Conservation (phyloP, 2,329 filamentous ascomycete genomes). For the Magnaporthiopsis incrustans region DNA sequence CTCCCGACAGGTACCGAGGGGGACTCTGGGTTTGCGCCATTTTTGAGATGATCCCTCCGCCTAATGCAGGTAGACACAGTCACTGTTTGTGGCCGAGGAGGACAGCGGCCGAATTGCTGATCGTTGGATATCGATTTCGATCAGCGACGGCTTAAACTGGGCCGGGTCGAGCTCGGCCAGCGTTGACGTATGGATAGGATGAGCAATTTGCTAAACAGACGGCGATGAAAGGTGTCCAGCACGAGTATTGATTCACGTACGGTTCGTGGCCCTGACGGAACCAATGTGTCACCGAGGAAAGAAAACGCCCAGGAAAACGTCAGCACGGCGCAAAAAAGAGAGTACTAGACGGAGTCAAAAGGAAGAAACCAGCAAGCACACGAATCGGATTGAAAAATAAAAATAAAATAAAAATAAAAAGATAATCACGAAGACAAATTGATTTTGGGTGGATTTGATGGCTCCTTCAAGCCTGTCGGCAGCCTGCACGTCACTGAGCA, state of each 20-base stretch:
- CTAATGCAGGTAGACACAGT: not conserved
- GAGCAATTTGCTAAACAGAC: too few relatives aligned
- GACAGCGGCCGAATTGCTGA: not conserved
- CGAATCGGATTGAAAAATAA: not conserved
- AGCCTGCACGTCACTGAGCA: not conserved
- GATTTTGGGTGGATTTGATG: not conserved
- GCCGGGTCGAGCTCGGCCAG: not conserved
- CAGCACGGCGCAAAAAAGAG: too few relatives aligned
- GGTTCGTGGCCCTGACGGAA: too few relatives aligned
- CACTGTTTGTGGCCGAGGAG: not conserved
- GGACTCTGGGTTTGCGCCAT: slow-evolving; percentile 17
- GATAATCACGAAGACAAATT: too few relatives aligned
- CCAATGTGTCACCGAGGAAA: too few relatives aligned
- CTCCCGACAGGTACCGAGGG: slow-evolving; percentile 65
- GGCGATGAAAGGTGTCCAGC: too few relatives aligned
- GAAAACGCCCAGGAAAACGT: too few relatives aligned
- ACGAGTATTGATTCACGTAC: too few relatives aligned
- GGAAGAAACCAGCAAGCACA: too few relatives aligned
- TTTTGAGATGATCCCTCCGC: not conserved
- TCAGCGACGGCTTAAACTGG: not conserved
- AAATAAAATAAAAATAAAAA: not conserved
- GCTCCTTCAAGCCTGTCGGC: too few relatives aligned
- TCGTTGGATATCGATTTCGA: not conserved
- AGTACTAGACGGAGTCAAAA: too few relatives aligned
- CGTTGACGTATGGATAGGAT: not conserved